phyloP scores from a whole-genome alignment of 2,329 filamentous ascomycete genomes.

The Diaporthe batatas region DNA sequence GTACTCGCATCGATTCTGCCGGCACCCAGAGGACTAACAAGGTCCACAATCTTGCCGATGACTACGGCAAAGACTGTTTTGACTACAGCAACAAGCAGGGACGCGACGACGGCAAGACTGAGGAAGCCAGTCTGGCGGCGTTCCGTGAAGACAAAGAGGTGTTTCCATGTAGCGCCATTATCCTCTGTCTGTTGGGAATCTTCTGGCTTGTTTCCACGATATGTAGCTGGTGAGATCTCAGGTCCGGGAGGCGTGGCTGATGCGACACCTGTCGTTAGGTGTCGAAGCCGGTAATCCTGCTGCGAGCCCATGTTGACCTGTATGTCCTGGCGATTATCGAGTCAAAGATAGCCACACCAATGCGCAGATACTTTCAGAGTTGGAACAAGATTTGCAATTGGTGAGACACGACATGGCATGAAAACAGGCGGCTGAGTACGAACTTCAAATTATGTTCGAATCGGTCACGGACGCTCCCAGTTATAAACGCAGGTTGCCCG shows the following conservation, averaged over 20 bases:
- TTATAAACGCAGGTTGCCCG: neutral
- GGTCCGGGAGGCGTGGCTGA: neutral
- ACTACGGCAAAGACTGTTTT: constrained; percentile 77
- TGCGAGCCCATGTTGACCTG: neutral
- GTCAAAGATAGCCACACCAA: neutral
- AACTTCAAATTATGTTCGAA: neutral
- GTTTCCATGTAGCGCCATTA: constrained; percentile 46
- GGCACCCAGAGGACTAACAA: constrained; percentile 75
- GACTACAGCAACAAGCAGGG: constrained; percentile 71
- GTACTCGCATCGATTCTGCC: constrained; percentile 62
- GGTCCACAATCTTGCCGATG: constrained; percentile 80
- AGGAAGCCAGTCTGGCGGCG: constrained; percentile 69
- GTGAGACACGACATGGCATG: neutral
- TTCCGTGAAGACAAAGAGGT: constrained; percentile 81
- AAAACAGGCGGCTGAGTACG: neutral
- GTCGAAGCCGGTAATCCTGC: neutral
- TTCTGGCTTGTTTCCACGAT: neutral
- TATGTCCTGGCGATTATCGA: neutral
- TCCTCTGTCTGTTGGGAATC: neutral
- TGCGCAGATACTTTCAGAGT: neutral
- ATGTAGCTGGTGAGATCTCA: neutral
- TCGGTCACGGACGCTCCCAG: neutral
- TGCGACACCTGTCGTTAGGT: neutral
- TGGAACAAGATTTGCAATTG: neutral
- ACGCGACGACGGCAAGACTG: constrained; percentile 65